These are phyloP conservation scores for Microglena sp. DNA, from an alignment of 139 green algal species.

Conservation along the genomic window DNA sequence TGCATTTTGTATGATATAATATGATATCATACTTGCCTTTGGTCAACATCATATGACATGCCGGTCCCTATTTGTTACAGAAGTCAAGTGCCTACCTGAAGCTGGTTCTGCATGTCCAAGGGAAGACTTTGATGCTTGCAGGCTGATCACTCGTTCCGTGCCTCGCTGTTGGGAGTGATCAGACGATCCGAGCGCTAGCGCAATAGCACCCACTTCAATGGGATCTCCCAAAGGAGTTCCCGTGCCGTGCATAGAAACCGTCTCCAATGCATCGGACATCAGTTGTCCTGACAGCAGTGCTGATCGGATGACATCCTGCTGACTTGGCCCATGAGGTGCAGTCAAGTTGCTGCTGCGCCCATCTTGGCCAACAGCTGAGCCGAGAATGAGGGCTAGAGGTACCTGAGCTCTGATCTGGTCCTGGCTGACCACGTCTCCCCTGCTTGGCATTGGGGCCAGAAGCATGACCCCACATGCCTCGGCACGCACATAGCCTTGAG, in stretches of 20 bases:
- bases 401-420: background rate
- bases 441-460: background rate
- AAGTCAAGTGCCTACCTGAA: no score
- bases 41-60: no score
- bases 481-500: slow-evolving; percentile 74
- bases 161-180: background rate
- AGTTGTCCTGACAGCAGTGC: slow-evolving; percentile 32
- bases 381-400: slow-evolving; percentile 38
- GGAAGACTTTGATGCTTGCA: slow-evolving; percentile 60
- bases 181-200: background rate
- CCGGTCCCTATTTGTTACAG: no score
- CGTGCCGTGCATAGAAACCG: slow-evolving; percentile 61
- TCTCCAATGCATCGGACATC: slow-evolving; percentile 16
- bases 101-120: slow-evolving; percentile 65
- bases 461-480: slow-evolving; percentile 33
- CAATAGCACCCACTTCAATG: slow-evolving; percentile 61
- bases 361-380: slow-evolving; percentile 80
- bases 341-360: slow-evolving; percentile 75
- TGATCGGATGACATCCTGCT: slow-evolving; percentile 62
- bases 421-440: background rate
- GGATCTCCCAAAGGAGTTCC: slow-evolving; percentile 76
- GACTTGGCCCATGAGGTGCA: slow-evolving; percentile 75
- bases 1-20: no score
- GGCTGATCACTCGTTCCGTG: no score
- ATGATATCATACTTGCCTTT: no score